Base-by-base conservation (phyloP, 192 early-diverging fungal genomes). In the Spinellus fusiger region DNA sequence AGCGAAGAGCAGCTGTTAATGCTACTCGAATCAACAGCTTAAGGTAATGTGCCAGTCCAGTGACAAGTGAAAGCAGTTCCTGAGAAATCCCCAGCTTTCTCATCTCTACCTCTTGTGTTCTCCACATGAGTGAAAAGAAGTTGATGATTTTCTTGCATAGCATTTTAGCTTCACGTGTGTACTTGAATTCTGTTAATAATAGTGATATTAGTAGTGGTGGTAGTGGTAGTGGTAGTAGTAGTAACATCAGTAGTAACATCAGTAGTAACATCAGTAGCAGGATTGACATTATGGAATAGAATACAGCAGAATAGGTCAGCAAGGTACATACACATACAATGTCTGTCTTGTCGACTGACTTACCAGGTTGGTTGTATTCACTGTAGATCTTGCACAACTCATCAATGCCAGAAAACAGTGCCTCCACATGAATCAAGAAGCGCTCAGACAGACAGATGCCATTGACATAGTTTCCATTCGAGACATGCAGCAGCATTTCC, bases 101-200 rank as follows among this genome's bases (percentile, higher is more conserved):
- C 0, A 73, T 68, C 10, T 77, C 77, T 52, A 68, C 69, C 61
- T 86, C 73, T 51, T 87, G 83, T 1, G 87, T 85, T 61, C 89
- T 83, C 2, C 87, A 89, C 34, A 98, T 77, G n/a, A 95, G 60
- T 7, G 93, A 89, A 75, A 98, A 96, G 68, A 98, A 98, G 64
- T 87, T 88, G 57, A 96, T 88, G 54, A 95, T 93, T 69, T 89
- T 90, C 69, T 94, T 95, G 63, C 92, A 92, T 56, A 98, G 80
- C 78, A 95, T 85, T 80, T 93, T 96, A 10, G 96, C 94, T 75
- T 97, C 95, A 31, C 90, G 76, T 26, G 84, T 88, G 66, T 91
- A 82, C 55, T 89, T 85, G 48, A 90, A 74, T 32, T 76, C 84
- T 68, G 69, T 74, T 77, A 62, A 50, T 37, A 29, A 55, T 40